These are phyloP conservation scores for Apiospora phragmitis DNA, from an alignment of 2,329 filamentous ascomycete species.

Conservation along the genomic window DNA sequence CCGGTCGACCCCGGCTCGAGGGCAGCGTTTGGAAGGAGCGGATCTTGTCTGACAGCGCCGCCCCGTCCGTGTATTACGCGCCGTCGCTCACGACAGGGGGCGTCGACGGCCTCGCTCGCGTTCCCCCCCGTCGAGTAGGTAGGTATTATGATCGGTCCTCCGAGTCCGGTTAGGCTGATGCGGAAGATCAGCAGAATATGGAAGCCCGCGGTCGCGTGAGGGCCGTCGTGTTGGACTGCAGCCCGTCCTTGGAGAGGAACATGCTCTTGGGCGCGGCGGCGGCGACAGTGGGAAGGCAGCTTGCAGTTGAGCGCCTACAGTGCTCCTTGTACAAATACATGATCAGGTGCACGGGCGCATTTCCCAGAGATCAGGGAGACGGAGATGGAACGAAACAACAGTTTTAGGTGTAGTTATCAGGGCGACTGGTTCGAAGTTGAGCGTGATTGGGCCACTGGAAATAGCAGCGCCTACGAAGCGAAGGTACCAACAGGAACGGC, in stretches of 20 bases:
- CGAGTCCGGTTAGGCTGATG: slow-evolving; percentile 41
- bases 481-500: too few relatives aligned
- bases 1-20: slow-evolving; percentile 34
- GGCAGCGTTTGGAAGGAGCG: slow-evolving; percentile 39
- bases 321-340: too few relatives aligned
- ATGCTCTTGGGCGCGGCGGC: slow-evolving; percentile 33
- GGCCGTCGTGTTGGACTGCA: slow-evolving; percentile 43
- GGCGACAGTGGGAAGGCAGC: too few relatives aligned
- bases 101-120: slow-evolving; percentile 37
- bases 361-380: too few relatives aligned
- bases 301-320: too few relatives aligned
- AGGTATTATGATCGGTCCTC: slow-evolving; percentile 48
- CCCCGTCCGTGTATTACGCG: slow-evolving; percentile 49
- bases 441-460: too few relatives aligned
- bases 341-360: too few relatives aligned
- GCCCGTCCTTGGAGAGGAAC: slow-evolving; percentile 44
- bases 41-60: slow-evolving; percentile 48
- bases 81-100: slow-evolving; percentile 38
- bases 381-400: too few relatives aligned
- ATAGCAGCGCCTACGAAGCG: too few relatives aligned
- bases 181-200: slow-evolving; percentile 45
- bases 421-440: too few relatives aligned
- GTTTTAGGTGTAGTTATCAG: too few relatives aligned
- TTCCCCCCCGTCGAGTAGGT: slow-evolving; percentile 39
- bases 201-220: slow-evolving; percentile 43